Base-by-base conservation (phyloP, 306 rosid genomes). In the Rubus idaeus region DNA sequence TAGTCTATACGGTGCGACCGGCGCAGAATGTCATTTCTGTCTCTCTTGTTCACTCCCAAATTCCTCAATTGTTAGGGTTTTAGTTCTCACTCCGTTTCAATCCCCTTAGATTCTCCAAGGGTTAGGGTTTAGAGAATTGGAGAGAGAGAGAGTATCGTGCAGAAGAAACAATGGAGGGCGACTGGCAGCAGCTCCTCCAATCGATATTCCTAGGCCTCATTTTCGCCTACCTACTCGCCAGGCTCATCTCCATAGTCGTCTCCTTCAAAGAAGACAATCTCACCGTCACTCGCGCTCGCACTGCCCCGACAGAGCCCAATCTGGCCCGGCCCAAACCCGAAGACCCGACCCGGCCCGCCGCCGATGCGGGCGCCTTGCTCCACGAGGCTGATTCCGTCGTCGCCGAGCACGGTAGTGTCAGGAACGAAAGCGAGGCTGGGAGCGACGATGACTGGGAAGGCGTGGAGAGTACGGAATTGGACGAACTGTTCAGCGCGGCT, bases 361-460 rank as follows among this genome's bases (percentile, higher is more conserved):
- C 60, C 30, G 84, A 74, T 23, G 58, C 69, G 10, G 81, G 74
- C 44, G 2, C 68, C 20, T 71, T 64, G 6, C 26, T 56, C 21
- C 70, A 61, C n/a, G 99, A 96, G 75, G 60, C 16, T 10, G 97
- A 91, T 60, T 96, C 99, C 13, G 86, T 92, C 46, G 44, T 83
- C 73, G 99, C 98, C 4, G 99, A 92, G 87, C 99, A 92, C 42
- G 98, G 98, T 1, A 92, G 98, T 52, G 88, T 91, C 37, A 86
- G 94, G 77, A 84, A 84, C 73, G 98, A 90, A 2, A 88, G 95
- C 78, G 76, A 78, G 18, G 77, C 39, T 37, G 82, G 40, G 23
- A 83, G 83, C 42, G 96, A 90, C 6, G 99, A 95, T 23, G 99
- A 96, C 69, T 96, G 99, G 99, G 99, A 96, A 71, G 99, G 99